Percentiles rank a stretch among this genome's conserved stretches.
Conservation (phyloP, 2,329 filamentous ascomycete genomes). For the Claviceps fusiformis region DNA sequence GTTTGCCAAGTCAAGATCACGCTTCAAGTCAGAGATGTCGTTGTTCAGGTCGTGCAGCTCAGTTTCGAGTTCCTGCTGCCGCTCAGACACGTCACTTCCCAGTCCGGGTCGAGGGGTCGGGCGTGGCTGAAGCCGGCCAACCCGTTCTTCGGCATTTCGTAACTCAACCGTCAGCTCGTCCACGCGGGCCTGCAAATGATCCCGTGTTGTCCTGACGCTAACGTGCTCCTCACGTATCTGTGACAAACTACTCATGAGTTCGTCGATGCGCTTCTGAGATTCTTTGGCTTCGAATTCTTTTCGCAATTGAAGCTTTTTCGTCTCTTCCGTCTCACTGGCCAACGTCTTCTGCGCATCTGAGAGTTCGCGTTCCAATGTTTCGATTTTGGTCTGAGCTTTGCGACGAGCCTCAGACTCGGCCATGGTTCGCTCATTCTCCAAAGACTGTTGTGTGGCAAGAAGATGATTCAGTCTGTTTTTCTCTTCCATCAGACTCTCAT, state of each 20-base stretch:
- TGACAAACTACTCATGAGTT: slow-evolving; percentile 67
- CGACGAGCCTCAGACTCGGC: slow-evolving; percentile 70
- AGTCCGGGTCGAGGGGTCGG: slow-evolving; percentile 48
- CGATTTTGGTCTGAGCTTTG: slow-evolving; percentile 63
- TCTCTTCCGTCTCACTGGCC: slow-evolving; percentile 68
- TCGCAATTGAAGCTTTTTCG: slow-evolving; percentile 66
- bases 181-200: slow-evolving; percentile 78
- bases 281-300: slow-evolving; percentile 87
- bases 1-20: slow-evolving; percentile 69
- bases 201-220: slow-evolving; percentile 71
- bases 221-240: slow-evolving; percentile 78
- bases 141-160: slow-evolving; percentile 76
- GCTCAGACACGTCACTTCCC: slow-evolving; percentile 27
- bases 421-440: slow-evolving; percentile 85
- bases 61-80: slow-evolving; percentile 38
- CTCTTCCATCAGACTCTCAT: slow-evolving; percentile 72
- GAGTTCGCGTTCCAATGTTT: slow-evolving; percentile 68
- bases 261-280: slow-evolving; percentile 81
- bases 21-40: slow-evolving; percentile 75
- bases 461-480: slow-evolving; percentile 71
- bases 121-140: slow-evolving; percentile 68
- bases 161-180: slow-evolving; percentile 83
- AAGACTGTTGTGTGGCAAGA: slow-evolving; percentile 69
- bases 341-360: slow-evolving; percentile 69
- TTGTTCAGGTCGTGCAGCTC: slow-evolving; percentile 68